phyloP scores from a whole-genome alignment of 495 filamentous ascomycete species.

The Aeminium ludgeri region DNA sequence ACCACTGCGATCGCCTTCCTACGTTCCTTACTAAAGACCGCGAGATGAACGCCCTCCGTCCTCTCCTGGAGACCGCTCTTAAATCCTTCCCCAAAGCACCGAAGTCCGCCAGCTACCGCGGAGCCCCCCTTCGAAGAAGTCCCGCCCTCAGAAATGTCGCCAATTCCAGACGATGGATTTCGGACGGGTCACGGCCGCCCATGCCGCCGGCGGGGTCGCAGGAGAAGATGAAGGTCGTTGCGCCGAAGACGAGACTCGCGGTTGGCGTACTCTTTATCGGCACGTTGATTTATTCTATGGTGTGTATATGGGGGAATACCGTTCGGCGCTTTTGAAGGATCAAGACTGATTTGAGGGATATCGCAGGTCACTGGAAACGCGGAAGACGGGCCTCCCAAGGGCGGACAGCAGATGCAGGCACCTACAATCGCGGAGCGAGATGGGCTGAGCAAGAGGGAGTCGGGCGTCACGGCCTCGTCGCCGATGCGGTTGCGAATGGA shows the following conservation, averaged over 20 bases:
- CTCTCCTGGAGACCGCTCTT: background rate
- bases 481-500: constrained; percentile 99
- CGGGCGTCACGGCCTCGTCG: constrained; percentile 48
- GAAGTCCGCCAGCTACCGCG: background rate
- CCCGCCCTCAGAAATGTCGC: background rate
- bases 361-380: constrained; percentile 23
- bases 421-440: constrained; percentile 61
- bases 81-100: background rate
- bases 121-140: constrained; percentile 3
- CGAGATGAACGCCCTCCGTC: constrained; percentile 1
- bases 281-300: constrained; percentile 52
- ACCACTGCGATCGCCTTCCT: no score
- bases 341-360: constrained; percentile 5
- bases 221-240: constrained; percentile 11
- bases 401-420: constrained; percentile 26
- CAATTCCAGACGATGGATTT: constrained; percentile 10
- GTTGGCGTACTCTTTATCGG: constrained; percentile 46
- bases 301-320: constrained; percentile 20
- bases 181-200: constrained; percentile 10
- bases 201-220: constrained; percentile 4
- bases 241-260: constrained; percentile 32
- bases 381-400: background rate
- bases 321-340: no score
- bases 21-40: no score
- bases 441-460: constrained; percentile 45